A percentile compares a stretch with the other conserved stretches of the same genome.
Evolutionary conservation across 2,329 filamentous ascomycete species (phyloP).

Genomic region (Curvularia verruculosa): DNA sequence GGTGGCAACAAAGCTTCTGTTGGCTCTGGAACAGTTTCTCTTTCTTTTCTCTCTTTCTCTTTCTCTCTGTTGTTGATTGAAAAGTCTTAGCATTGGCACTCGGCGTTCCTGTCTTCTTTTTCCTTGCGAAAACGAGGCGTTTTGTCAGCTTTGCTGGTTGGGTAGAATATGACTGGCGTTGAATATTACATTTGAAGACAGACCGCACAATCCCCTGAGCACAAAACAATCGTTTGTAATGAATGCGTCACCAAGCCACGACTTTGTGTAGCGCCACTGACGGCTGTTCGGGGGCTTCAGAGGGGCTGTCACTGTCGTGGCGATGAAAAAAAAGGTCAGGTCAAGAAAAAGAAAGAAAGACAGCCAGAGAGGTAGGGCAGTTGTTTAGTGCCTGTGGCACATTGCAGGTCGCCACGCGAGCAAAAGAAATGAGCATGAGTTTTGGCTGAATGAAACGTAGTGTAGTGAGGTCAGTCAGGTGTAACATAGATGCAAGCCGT

Average conservation of each 20-base stretch:
- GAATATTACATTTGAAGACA: background rate
- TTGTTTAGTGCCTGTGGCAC: background rate
- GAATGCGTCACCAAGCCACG: background rate
- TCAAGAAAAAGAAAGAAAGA: background rate
- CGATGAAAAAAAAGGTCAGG: background rate
- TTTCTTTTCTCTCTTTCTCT: background rate
- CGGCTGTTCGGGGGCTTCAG: background rate
- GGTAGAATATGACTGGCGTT: background rate
- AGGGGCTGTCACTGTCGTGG: background rate
- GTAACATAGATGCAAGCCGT: background rate
- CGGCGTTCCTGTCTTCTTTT: conserved; percentile 12
- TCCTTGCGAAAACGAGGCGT: background rate
- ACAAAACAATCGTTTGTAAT: background rate
- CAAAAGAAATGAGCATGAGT: background rate
- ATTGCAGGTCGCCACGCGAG: conserved; percentile 1
- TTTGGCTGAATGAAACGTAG: background rate
- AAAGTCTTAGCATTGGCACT: conserved; percentile 11
- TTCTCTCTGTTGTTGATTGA: background rate
- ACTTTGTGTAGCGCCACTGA: background rate
- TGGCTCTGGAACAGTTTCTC: background rate
- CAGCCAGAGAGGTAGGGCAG: background rate
- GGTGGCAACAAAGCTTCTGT: background rate
- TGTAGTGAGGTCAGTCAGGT: background rate
- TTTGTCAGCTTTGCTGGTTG: background rate
- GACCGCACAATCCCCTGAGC: background rate